Evolutionary conservation across 352 stramenopile genomes (phyloP).

Genomic region (Globisporangium polare): DNA sequence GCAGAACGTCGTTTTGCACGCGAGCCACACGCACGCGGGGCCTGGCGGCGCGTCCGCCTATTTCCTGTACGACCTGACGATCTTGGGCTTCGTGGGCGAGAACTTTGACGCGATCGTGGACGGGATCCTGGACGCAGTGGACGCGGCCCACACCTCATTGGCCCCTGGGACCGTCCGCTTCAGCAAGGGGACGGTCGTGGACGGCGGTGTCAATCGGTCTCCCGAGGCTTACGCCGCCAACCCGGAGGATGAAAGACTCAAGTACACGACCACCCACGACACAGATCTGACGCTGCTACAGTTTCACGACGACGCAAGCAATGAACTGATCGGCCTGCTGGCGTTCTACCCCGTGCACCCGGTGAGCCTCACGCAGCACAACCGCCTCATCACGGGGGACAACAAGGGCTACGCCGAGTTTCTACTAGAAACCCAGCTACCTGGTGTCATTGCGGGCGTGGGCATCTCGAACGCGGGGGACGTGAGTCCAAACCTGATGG

Average conservation of each 20-base stretch:
- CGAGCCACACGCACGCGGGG: constrained; percentile 76
- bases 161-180: constrained; percentile 35
- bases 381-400: constrained; percentile 68
- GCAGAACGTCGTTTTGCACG: constrained; percentile 66
- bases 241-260: constrained; percentile 37
- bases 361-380: constrained; percentile 67
- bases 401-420: constrained; percentile 70
- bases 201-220: constrained; percentile 61
- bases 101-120: constrained; percentile 65
- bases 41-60: constrained; percentile 72
- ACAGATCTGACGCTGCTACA: constrained; percentile 60
- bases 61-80: constrained; percentile 56
- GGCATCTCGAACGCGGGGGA: constrained; percentile 40
- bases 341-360: constrained; percentile 74
- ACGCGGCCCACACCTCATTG: constrained; percentile 45
- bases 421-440: constrained; percentile 25
- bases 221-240: constrained; percentile 69
- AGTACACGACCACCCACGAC: constrained; percentile 57
- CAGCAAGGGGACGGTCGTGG: constrained; percentile 22
- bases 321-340: constrained; percentile 35
- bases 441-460: constrained; percentile 23
- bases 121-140: constrained; percentile 57
- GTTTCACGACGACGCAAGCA: constrained; percentile 31
- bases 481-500: constrained; percentile 37
- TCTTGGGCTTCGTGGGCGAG: constrained; percentile 35